These are phyloP conservation scores for Fusarium sp. DNA, from an alignment of 2,329 filamentous ascomycete genomes.

Conservation along the genomic window DNA sequence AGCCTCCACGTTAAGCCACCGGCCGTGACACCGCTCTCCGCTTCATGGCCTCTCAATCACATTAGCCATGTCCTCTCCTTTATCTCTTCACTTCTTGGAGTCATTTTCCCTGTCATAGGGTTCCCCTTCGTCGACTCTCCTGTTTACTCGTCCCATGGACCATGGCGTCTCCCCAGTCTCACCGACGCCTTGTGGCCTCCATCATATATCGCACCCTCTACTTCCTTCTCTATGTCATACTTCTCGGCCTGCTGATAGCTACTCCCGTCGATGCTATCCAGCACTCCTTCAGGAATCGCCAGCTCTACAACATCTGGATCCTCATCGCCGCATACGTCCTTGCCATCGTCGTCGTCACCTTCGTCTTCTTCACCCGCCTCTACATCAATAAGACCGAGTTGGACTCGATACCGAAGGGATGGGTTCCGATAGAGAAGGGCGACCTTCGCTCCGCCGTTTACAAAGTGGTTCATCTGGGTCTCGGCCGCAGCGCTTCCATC, in stretches of 20 bases:
- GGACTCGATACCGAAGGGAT: slow-evolving; percentile 85
- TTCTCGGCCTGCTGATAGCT: slow-evolving; percentile 79
- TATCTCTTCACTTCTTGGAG: slow-evolving; percentile 25
- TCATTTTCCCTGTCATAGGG: slow-evolving; percentile 26
- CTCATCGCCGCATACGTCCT: slow-evolving; percentile 81
- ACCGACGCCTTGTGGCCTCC: slow-evolving; percentile 72
- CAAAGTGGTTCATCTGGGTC: slow-evolving; percentile 77
- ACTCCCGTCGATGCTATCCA: slow-evolving; percentile 85
- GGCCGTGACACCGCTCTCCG: slow-evolving; percentile 31
- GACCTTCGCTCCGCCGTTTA: slow-evolving; percentile 82
- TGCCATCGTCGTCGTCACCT: slow-evolving; percentile 75
- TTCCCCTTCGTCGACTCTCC: slow-evolving; percentile 5
- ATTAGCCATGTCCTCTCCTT: slow-evolving; percentile 46
- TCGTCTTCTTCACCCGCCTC: slow-evolving; percentile 86
- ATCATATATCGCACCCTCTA: slow-evolving; percentile 87
- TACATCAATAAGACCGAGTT: slow-evolving; percentile 87
- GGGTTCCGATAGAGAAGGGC: slow-evolving; percentile 86
- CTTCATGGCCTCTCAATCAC: slow-evolving; percentile 33
- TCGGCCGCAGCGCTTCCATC: slow-evolving; percentile 83
- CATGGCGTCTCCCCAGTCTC: slow-evolving; percentile 53
- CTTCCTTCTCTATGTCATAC: slow-evolving; percentile 78
- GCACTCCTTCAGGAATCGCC: slow-evolving; percentile 75
- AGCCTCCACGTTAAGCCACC: slow-evolving; percentile 33
- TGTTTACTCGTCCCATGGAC: slow-evolving; percentile 16
- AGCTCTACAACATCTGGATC: slow-evolving; percentile 85